Percentiles rank a stretch among this genome's conserved stretches.
phyloP scores from a whole-genome alignment of 352 stramenopile genomes.

The Pythium periplocum region DNA sequence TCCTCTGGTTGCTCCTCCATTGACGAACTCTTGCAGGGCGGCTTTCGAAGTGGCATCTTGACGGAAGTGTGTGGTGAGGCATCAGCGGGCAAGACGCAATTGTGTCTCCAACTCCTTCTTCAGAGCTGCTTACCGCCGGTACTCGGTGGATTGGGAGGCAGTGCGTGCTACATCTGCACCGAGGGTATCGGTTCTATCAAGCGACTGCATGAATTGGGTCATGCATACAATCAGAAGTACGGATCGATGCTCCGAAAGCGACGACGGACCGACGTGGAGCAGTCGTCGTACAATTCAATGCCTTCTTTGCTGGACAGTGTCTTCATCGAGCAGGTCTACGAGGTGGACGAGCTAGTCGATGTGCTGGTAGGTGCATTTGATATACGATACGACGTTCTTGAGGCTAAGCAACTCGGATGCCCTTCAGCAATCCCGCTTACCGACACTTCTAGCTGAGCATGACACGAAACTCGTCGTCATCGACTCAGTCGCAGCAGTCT shows the following conservation, averaged over 20 bases:
- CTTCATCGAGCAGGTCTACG: constrained; percentile 78
- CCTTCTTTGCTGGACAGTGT: constrained; percentile 56
- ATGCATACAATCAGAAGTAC: constrained; percentile 42
- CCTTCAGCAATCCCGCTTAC: constrained; percentile 55
- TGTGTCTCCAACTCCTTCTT: constrained; percentile 72
- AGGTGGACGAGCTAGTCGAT: constrained; percentile 54
- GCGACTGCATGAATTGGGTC: constrained; percentile 58
- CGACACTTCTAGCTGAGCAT: constrained; percentile 55
- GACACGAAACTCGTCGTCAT: constrained; percentile 79
- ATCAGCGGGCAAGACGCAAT: constrained; percentile 73
- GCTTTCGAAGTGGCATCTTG: constrained; percentile 61
- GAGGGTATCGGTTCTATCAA: constrained; percentile 72
- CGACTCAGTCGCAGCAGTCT: constrained; percentile 75
- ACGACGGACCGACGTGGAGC: constrained; percentile 27
- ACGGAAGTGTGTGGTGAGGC: constrained; percentile 75
- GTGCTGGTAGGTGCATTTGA: constrained; percentile 34
- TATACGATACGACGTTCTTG: background rate
- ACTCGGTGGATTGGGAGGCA: constrained; percentile 49
- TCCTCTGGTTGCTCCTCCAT: constrained; percentile 52
- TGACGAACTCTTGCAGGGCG: constrained; percentile 48
- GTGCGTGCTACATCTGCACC: constrained; percentile 77
- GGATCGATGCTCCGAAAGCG: constrained; percentile 33
- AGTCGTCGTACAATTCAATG: background rate
- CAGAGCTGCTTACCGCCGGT: constrained; percentile 46
- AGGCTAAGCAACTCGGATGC: background rate